These are phyloP conservation scores for Zopfia rhizophila DNA, from an alignment of 2,329 filamentous ascomycete genomes.

Conservation along the genomic window DNA sequence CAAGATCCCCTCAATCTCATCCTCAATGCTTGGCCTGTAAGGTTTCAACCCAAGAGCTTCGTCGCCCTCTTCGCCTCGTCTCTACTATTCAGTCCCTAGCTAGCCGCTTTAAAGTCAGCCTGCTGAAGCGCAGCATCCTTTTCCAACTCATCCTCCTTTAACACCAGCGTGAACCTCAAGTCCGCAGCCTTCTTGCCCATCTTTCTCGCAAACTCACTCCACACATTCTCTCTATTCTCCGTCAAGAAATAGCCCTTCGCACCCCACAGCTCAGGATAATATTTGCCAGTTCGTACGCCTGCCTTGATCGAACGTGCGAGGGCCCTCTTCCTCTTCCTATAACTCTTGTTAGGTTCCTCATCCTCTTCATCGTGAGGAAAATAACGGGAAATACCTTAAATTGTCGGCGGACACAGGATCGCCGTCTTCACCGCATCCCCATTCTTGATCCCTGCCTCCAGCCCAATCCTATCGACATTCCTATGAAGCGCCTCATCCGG, in stretches of 20 bases:
- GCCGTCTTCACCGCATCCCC: conserved; percentile 37
- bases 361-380: neutral
- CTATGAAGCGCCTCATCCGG: conserved; percentile 70
- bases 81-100: conserved; percentile 70
- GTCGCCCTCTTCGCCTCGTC: conserved; percentile 64
- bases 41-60: conserved; percentile 67
- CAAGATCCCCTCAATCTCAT: conserved; percentile 62
- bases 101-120: conserved; percentile 62
- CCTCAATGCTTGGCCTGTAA: conserved; percentile 57
- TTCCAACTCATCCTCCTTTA: conserved; percentile 45
- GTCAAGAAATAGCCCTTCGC: conserved; percentile 72
- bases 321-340: conserved; percentile 61
- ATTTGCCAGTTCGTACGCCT: conserved; percentile 66
- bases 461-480: conserved; percentile 73
- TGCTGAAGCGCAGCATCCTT: conserved; percentile 58
- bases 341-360: neutral
- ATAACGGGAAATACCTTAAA: conserved; percentile 62
- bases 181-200: conserved; percentile 58
- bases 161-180: conserved; percentile 60
- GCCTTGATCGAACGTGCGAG: conserved; percentile 62
- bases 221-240: conserved; percentile 70
- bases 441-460: conserved; percentile 56
- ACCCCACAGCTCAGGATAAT: conserved; percentile 67
- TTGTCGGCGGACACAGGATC: conserved; percentile 71
- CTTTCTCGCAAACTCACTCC: conserved; percentile 65